Conservation (phyloP, 331 rosid genomes). For the Rosa hybrid region DNA sequence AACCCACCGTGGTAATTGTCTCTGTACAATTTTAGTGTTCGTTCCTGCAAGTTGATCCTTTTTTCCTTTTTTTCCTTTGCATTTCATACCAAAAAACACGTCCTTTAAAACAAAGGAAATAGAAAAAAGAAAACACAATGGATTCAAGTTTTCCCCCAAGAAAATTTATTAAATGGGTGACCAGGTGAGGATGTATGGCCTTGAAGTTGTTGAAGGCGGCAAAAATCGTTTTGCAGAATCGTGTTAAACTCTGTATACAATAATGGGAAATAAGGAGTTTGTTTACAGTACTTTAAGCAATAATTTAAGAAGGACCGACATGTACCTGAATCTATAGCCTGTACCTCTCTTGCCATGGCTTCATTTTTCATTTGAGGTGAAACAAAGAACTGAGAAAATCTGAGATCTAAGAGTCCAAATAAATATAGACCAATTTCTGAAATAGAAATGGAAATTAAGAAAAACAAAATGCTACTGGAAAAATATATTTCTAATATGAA, state of each 20-base stretch:
- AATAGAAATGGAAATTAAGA: background rate
- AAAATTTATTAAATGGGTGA: conserved; percentile 83
- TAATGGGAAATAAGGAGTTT: conserved; percentile 31
- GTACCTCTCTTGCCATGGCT: conserved; percentile 96
- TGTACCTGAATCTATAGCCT: conserved; percentile 91
- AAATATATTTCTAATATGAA: background rate
- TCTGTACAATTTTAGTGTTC: conserved; percentile 59
- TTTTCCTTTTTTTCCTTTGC: conserved; percentile 91
- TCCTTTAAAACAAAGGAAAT: background rate
- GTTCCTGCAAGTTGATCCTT: conserved; percentile 71
- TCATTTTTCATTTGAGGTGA: conserved; percentile 89
- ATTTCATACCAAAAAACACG: conserved; percentile 13
- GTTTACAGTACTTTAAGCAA: conserved; percentile 29
- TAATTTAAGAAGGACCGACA: conserved; percentile 22
- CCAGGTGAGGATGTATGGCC: conserved; percentile 69
- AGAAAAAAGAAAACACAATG: conserved; percentile 14
- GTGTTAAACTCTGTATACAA: conserved; percentile 51
- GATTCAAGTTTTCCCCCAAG: conserved; percentile 62
- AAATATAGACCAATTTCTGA: conserved; percentile 5
- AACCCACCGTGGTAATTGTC: conserved; percentile 92
- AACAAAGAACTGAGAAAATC: conserved; percentile 93
- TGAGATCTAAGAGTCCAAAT: conserved; percentile 20
- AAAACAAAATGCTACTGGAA: background rate
- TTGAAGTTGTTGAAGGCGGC: conserved; percentile 93
- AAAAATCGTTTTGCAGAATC: conserved; percentile 76